Evolutionary conservation across 225 moss, liverwort and hornwort species (phyloP), one percentile per base, ranked within the genome.

Genomic region (Bryum argenteum): DNA sequence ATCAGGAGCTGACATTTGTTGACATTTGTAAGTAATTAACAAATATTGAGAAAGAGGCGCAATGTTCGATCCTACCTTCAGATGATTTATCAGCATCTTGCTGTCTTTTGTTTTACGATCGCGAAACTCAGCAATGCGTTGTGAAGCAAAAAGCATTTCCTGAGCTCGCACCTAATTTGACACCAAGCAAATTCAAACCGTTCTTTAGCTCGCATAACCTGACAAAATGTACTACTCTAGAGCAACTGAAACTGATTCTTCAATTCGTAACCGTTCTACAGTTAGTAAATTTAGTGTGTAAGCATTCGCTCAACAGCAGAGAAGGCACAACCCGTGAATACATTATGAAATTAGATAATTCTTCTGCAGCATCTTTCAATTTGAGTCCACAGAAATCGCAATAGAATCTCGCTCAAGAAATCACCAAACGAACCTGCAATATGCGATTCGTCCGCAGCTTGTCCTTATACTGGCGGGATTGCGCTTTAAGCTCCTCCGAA

Each of bases 131-230:
- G 84, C 88, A 65, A 91, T 87, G 63, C 85, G 81, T 58, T 85
- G 84, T 38, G 89, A 88, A 75, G 93, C 96, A 61, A 88, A 84
- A 66, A 96, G 83, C 91, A 88, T 93, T 75, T 96, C 96, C 66
- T 96, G 96, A 76, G 91, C 93, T 57, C 96, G 88, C 74, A 96
- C 96, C 95, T 95, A 72, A 40, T 71, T 37, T 66, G 28, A 70
- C 47, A 83, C 26, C 54, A 51, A 15, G 15, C 41, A 28, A 44
- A 37, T 57, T 40, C 3, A 21, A 37, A 19, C 72, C 66, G 22
- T 50, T 22, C 59, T 68, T 58, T 18, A 58, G 19, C 50, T 52
- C 70, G 38, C 33, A 51, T 41, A 51, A 45, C n/a, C 22, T 62
- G 60, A 33, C 8, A 61, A 18, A 71, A 62, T 63, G 19, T 58